These are phyloP conservation scores for Wallacemonas sp. DNA, from an alignment of 208 protist species.

Conservation along the genomic window DNA sequence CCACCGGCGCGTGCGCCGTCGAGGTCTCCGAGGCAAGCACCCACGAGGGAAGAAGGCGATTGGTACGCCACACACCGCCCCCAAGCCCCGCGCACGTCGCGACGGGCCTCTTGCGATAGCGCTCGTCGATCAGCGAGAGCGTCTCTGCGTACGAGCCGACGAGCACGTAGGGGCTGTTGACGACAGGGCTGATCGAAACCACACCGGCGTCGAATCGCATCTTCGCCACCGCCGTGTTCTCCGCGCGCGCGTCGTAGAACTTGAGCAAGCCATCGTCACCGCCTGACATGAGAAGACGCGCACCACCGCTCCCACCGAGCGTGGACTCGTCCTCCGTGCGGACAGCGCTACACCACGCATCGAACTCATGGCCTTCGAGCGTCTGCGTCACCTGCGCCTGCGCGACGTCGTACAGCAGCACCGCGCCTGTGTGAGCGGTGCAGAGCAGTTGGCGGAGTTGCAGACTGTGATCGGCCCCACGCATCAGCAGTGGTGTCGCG, in stretches of 20 bases:
- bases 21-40: too few species aligned
- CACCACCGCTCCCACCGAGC: background rate
- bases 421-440: constrained; percentile 70
- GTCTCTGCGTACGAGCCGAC: constrained; percentile 87
- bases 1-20: background rate
- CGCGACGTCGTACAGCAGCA: constrained; percentile 48
- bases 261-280: constrained; percentile 80
- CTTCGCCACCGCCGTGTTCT: constrained; percentile 22
- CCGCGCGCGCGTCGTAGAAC: constrained; percentile 55
- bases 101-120: constrained; percentile 47
- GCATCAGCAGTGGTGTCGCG: constrained; percentile 48
- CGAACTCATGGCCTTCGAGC: constrained; percentile 74
- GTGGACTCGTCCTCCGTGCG: constrained; percentile 10
- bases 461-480: background rate
- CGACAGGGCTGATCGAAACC: constrained; percentile 70
- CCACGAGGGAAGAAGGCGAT: constrained; percentile 40
- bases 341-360: constrained; percentile 83
- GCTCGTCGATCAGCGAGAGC: constrained; percentile 69
- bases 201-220: constrained; percentile 77
- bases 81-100: constrained; percentile 43
- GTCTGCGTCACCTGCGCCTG: constrained; percentile 23
- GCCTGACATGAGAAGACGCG: constrained; percentile 51
- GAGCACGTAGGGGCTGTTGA: constrained; percentile 53
- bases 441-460: constrained; percentile 39
- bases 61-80: constrained; percentile 83